phyloP scores from a whole-genome alignment of 2,329 filamentous ascomycete genomes.

The Cladosporium phlei region DNA sequence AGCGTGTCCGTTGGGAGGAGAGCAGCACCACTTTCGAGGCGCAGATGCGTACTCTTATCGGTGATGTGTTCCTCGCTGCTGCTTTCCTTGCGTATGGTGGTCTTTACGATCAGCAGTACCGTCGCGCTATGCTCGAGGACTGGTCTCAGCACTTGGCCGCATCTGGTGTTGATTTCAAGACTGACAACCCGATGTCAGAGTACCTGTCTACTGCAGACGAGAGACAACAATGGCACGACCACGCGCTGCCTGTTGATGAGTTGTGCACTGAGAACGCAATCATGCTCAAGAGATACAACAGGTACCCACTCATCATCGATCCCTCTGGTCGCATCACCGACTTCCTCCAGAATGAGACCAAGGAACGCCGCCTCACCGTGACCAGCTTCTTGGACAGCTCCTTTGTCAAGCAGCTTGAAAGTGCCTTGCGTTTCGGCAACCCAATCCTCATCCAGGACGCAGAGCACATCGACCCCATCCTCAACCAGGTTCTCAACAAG shows the following conservation, averaged over 20 bases:
- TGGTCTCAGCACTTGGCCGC: slow-evolving; percentile 90
- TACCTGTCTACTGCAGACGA: slow-evolving; percentile 96
- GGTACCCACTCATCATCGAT: slow-evolving; percentile 96
- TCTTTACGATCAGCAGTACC: slow-evolving; percentile 96
- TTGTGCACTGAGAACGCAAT: slow-evolving; percentile 98
- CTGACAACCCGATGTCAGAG: slow-evolving; percentile 89
- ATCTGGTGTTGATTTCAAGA: slow-evolving; percentile 91
- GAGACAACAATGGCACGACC: slow-evolving; percentile 88
- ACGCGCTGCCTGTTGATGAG: slow-evolving; percentile 89
- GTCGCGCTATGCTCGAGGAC: slow-evolving; percentile 95
- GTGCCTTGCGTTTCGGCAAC: slow-evolving; percentile 93
- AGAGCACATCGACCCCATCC: slow-evolving; percentile 91
- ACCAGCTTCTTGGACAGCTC: slow-evolving; percentile 98
- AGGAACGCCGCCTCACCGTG: slow-evolving; percentile 86
- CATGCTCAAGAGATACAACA: slow-evolving; percentile 93
- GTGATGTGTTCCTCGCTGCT: slow-evolving; percentile 91
- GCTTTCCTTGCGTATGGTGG: slow-evolving; percentile 96
- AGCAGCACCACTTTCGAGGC: slow-evolving; percentile 98
- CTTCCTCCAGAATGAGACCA: slow-evolving; percentile 91
- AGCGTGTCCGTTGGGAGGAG: slow-evolving; percentile 89
- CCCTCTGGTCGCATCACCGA: slow-evolving; percentile 92
- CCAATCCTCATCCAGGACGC: slow-evolving; percentile 98
- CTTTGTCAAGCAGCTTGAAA: slow-evolving; percentile 97
- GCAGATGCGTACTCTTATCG: slow-evolving; percentile 92
- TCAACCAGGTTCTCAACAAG: slow-evolving; percentile 98